A percentile compares a stretch with the other conserved stretches of the same genome.
phyloP scores from a whole-genome alignment of 2,329 filamentous ascomycete species.

The Cadophora luteo-olivacea region DNA sequence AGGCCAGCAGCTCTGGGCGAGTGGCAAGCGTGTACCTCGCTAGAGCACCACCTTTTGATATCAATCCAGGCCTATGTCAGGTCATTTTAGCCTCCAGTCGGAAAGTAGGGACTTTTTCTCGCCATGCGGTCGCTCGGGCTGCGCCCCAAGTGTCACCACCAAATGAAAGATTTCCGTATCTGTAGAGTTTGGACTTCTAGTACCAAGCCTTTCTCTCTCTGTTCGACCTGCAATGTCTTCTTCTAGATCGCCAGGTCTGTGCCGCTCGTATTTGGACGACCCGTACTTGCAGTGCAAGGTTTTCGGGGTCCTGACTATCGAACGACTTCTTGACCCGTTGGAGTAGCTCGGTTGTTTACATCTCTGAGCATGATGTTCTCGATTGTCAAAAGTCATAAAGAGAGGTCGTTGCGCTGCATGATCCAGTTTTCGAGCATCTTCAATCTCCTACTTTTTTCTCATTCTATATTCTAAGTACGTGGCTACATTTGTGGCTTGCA shows the following conservation, averaged over 20 bases:
- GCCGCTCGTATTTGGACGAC: neutral
- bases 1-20: neutral
- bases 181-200: neutral
- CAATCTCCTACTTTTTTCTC: neutral
- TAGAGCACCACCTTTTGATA: slow-evolving; percentile 5
- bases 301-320: neutral
- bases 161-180: neutral
- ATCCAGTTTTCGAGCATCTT: neutral
- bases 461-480: neutral
- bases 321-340: neutral
- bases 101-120: neutral
- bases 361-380: neutral
- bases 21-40: neutral
- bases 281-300: neutral
- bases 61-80: slow-evolving; percentile 2
- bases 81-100: neutral
- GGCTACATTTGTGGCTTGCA: slow-evolving; percentile 5
- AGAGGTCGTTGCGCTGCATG: neutral
- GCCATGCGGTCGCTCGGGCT: neutral
- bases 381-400: neutral
- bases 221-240: neutral
- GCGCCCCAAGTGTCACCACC: slow-evolving; percentile 12
- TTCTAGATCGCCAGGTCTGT: slow-evolving; percentile 5
- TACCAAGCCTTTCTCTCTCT: neutral
- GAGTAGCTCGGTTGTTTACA: neutral